Base-by-base conservation (phyloP, 352 stramenopile genomes). In the Pythium phragmiticola region DNA sequence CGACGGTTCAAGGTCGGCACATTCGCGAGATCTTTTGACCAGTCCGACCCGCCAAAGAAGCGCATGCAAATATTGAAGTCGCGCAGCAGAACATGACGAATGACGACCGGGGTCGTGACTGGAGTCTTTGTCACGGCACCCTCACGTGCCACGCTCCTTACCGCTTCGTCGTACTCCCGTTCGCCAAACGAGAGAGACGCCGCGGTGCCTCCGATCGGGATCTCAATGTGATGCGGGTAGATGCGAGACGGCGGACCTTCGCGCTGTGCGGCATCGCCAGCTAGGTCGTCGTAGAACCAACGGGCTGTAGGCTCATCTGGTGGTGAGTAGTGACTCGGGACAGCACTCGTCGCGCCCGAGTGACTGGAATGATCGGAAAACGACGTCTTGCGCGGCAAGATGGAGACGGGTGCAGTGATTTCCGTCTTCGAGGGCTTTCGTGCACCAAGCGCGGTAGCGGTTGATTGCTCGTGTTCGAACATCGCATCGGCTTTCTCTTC, bases 51-150 rank as follows among this genome's bases (percentile, higher is more conserved):
- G 45, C 86, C 87, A 65, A 96, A 96, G 65, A 96, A 92, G 3
- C 86, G 81, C 78, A 94, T 91, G 70, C 87, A 90, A 48, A 96
- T 79, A 55, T 89, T 95, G 34, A 96, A 93, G 30, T 96, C 87
- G 36, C 87, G 86, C 28, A 96, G 65, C 17, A 96, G 60, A n/a
- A 96, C 78, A 42, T 91, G 83, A 37, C 80, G 87, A 23, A 92
- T 72, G 4, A 94, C 79, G n/a, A 94, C 58, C 2, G 87, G 84
- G 3, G 81, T 52, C 12, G 69, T 72, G 9, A 76, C 73, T 43
- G 70, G 52, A 19, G 80, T 57, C 53, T 87, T 89, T 39, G 73
- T 76, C 33, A 55, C 71, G 6, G 69, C 68, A 45, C 78, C 87
- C 58, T 94, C 87, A 17, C 82, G 70, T 48, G 81, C 73, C 41